These are phyloP conservation scores for Theobroma grandiflorum DNA, from an alignment of 441 rosid genomes.

Conservation along the genomic window DNA sequence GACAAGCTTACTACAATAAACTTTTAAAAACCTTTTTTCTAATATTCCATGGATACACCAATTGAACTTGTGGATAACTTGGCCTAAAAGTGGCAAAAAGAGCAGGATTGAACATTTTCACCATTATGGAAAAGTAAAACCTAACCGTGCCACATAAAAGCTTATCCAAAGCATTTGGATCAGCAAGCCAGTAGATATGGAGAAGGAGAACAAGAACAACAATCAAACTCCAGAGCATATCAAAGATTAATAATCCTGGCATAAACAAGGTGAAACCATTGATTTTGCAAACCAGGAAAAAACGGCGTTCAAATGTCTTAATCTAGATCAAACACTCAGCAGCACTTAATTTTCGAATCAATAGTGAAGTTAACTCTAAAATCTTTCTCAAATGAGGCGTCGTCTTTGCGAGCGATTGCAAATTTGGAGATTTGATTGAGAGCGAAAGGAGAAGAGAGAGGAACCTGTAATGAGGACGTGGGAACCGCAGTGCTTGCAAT, in stretches of 20 bases:
- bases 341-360: not conserved
- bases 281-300: not conserved
- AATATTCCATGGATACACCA: not conserved
- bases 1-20: not conserved
- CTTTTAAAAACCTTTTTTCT: not conserved
- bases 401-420: not conserved
- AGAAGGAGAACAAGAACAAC: no score
- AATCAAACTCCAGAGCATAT: not conserved
- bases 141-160: not conserved
- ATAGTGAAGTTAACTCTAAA: not conserved
- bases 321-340: not conserved
- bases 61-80: not conserved
- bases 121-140: not conserved
- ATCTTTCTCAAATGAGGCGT: not conserved
- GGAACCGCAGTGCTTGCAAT: constrained; percentile 96
- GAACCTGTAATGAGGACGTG: constrained; percentile 97
- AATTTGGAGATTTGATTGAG: not conserved
- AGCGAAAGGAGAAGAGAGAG: constrained; percentile 23
- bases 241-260: not conserved
- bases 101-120: constrained; percentile 7
- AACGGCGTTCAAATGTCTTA: not conserved
- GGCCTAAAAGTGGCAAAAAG: not conserved
- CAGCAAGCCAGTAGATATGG: not conserved
- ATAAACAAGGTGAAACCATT: not conserved
- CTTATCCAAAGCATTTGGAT: not conserved